These are phyloP conservation scores for Alternaria brassicae DNA, from an alignment of 2,329 filamentous ascomycete species.

Conservation along the genomic window DNA sequence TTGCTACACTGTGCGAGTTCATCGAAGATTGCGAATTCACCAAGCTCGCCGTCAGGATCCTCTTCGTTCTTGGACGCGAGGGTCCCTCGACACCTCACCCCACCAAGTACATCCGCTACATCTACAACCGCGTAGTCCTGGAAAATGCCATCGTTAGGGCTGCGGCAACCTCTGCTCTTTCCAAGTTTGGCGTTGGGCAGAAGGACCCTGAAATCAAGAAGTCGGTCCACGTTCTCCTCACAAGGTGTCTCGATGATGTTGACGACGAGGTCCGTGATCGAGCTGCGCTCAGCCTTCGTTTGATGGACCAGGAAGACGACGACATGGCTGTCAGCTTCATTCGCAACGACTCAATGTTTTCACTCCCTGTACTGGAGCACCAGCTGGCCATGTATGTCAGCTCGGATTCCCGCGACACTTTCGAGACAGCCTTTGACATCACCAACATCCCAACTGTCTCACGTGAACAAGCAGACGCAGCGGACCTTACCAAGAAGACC, in stretches of 20 bases:
- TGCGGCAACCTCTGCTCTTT: conserved; percentile 91
- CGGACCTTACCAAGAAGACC: conserved; percentile 96
- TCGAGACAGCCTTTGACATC: conserved; percentile 87
- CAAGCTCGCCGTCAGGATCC: conserved; percentile 91
- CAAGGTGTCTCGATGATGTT: conserved; percentile 91
- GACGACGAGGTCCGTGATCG: conserved; percentile 98
- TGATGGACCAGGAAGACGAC: conserved; percentile 89
- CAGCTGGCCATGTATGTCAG: conserved; percentile 98
- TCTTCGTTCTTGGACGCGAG: conserved; percentile 92
- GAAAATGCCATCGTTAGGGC: conserved; percentile 97
- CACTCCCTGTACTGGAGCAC: conserved; percentile 92
- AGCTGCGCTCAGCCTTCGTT: conserved; percentile 86
- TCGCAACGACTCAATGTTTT: conserved; percentile 97
- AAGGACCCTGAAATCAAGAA: conserved; percentile 97
- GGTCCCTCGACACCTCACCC: conserved; percentile 94
- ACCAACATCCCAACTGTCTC: conserved; percentile 90
- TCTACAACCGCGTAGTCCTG: conserved; percentile 96
- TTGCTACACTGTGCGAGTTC: conserved; percentile 96
- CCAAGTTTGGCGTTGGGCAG: conserved; percentile 95
- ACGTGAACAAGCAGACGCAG: conserved; percentile 92
- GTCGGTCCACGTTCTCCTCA: conserved; percentile 90
- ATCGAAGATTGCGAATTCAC: conserved; percentile 99
- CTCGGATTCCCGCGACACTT: conserved; percentile 85
- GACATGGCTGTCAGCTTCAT: conserved; percentile 87
- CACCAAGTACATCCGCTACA: conserved; percentile 98